Evolutionary conservation across 179 eudicot genomes (phyloP), one percentile per base, ranked within the genome.

Genomic region (Camellia oleifera): DNA sequence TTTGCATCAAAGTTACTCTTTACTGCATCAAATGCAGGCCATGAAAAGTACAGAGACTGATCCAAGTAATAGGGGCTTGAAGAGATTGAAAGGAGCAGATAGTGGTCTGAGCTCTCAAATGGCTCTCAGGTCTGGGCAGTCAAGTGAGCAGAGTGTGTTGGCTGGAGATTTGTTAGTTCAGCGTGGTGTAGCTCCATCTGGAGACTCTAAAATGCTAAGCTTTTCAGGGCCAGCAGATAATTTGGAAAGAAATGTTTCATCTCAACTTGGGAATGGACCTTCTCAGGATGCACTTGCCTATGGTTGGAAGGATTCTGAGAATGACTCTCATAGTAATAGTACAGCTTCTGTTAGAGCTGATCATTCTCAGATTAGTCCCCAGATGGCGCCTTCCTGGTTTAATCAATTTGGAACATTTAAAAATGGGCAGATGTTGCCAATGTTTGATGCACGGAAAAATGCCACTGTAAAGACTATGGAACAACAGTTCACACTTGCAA

Each of bases 361-460:
- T 46, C 79, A 84, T 75, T 68, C 86, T 76, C 88, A 87, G 72
- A 87, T 90, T 75, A 89, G 91, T 84, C 91, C 93, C 18, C 93
- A 90, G 87, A 92, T 91, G 97, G 93, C 95, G 20, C 97, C 95
- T 79, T 87, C 92, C 23, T 94, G 92, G 98, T 92, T 91, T 86
- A 86, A 88, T 74, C 90, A 90, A 78, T 90, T 84, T 80, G 93
- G 92, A 82, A 82, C 89, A 26, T 87, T 81, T 20, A 92, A 83
- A 83, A 90, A 91, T 75, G 97, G 92, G 83, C 97, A 94, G 83
- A 79, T 87, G 80, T 72, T 89, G 77, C 82, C 85, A 11, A 79
- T 79, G 81, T 73, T 88, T 77, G 86, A 84, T 77, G 67, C 85
- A 46, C 86, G 69, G 26, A 81, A 85, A 76, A 60, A 76, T 79